phyloP scores from a whole-genome alignment of 1,139 yeast species.

The Zygotorulaspora mrakii region DNA sequence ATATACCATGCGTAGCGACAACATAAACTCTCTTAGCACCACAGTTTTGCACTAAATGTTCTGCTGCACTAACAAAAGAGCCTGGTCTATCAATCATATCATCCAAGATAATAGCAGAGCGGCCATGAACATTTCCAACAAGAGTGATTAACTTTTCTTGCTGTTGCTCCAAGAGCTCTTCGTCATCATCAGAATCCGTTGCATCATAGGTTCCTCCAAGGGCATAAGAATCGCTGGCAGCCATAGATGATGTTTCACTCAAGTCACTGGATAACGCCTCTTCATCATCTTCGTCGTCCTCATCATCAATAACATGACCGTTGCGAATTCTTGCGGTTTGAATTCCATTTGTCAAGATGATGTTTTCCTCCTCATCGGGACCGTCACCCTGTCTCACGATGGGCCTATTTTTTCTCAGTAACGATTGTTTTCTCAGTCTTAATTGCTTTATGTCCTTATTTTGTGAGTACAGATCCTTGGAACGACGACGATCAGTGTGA shows the following conservation, averaged over 20 bases:
- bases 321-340: conserved; percentile 95
- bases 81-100: conserved; percentile 96
- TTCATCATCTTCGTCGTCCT: conserved; percentile 68
- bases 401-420: conserved; percentile 37
- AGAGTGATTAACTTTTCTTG: conserved; percentile 88
- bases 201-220: conserved; percentile 85
- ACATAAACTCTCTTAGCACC: conserved; percentile 91
- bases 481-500: conserved; percentile 94
- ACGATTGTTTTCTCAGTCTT: conserved; percentile 40
- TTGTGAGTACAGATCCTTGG: conserved; percentile 60
- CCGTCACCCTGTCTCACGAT: conserved; percentile 43
- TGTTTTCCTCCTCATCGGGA: conserved; percentile 62
- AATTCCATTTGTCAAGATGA: conserved; percentile 70
- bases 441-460: conserved; percentile 36
- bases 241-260: conserved; percentile 31
- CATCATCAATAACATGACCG: conserved; percentile 96
- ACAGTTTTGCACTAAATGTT: conserved; percentile 89
- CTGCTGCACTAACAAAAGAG: conserved; percentile 94
- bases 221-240: conserved; percentile 44
- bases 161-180: conserved; percentile 63
- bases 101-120: conserved; percentile 89
- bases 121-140: conserved; percentile 91
- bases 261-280: conserved; percentile 39
- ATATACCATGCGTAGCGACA: conserved; percentile 93
- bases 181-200: conserved; percentile 72